Conservation (phyloP, 345 rosid genomes). For the Leavenworthia alabamica region DNA sequence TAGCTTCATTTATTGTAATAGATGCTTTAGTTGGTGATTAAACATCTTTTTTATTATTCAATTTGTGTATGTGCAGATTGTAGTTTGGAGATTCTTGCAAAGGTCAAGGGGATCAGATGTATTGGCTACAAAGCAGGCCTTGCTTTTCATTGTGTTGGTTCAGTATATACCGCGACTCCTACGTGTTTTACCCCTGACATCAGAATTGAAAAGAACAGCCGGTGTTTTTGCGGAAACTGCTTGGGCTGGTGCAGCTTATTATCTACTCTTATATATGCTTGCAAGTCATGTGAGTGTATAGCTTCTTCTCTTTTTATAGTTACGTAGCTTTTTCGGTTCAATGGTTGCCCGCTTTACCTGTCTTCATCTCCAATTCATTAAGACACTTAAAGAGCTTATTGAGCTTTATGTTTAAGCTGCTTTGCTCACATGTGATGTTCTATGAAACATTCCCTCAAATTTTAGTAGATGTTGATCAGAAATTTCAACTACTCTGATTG, state of each 20-base stretch:
- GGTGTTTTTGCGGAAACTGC: constrained; percentile 95
- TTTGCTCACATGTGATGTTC: background rate
- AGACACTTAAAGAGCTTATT: background rate
- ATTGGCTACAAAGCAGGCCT: constrained; percentile 63
- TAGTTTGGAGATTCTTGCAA: constrained; percentile 80
- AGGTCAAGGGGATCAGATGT: constrained; percentile 74
- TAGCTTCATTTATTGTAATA: too few relatives aligned
- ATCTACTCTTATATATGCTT: constrained; percentile 82
- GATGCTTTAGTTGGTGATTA: too few relatives aligned
- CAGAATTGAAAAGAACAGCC: constrained; percentile 83
- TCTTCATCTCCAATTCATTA: background rate
- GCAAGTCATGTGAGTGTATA: constrained; percentile 99
- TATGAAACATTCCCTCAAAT: background rate
- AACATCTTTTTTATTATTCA: too few relatives aligned
- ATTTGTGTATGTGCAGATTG: constrained; percentile 47
- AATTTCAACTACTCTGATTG: background rate
- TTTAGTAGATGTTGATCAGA: background rate
- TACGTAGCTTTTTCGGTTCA: too few relatives aligned
- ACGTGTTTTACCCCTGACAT: constrained; percentile 60
- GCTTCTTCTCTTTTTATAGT: too few relatives aligned
- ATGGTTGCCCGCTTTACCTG: too few relatives aligned
- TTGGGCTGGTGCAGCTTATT: constrained; percentile 95
- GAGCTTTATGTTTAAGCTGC: background rate
- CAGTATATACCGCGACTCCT: constrained; percentile 70
- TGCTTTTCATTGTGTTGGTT: constrained; percentile 59